Conservation (phyloP, 2,329 filamentous ascomycete genomes). For the Malbranchea zuffiana region DNA sequence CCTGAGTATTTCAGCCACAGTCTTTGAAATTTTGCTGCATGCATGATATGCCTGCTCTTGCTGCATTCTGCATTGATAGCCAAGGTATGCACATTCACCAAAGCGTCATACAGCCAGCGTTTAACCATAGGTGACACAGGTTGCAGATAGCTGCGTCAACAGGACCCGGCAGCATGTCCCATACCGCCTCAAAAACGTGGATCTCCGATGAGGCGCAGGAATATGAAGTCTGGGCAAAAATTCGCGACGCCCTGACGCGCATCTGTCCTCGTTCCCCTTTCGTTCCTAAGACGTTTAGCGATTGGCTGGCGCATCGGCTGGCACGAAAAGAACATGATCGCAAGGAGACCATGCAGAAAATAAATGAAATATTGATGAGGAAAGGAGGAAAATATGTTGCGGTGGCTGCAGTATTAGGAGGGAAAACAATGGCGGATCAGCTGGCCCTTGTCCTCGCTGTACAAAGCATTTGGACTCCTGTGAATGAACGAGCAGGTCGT, state of each 20-base stretch:
- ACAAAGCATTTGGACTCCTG: slow-evolving; percentile 22
- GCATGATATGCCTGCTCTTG: no score
- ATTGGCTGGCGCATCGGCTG: slow-evolving; percentile 19
- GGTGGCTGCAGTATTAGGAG: slow-evolving; percentile 16
- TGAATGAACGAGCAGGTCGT: slow-evolving; percentile 9
- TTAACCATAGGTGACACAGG: no score
- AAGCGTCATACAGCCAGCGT: no score
- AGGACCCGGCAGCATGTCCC: no score
- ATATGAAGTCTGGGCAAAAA: slow-evolving; percentile 19
- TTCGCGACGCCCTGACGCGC: slow-evolving; percentile 17
- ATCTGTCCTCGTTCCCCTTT: slow-evolving; percentile 21
- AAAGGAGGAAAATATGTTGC: background rate
- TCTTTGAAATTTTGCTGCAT: no score
- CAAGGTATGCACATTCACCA: no score
- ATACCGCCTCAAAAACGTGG: slow-evolving; percentile 24
- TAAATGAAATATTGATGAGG: slow-evolving; percentile 5
- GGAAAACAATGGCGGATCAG: slow-evolving; percentile 17
- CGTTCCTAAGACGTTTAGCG: slow-evolving; percentile 18
- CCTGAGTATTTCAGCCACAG: no score
- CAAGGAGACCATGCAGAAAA: slow-evolving; percentile 8
- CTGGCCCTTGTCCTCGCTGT: slow-evolving; percentile 19
- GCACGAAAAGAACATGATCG: slow-evolving; percentile 13
- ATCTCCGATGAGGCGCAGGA: slow-evolving; percentile 19
- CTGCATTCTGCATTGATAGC: no score
- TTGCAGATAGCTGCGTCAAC: no score